Conservation (phyloP, 371 early-diverging fungal genomes). For the Umbelopsis sp. region DNA sequence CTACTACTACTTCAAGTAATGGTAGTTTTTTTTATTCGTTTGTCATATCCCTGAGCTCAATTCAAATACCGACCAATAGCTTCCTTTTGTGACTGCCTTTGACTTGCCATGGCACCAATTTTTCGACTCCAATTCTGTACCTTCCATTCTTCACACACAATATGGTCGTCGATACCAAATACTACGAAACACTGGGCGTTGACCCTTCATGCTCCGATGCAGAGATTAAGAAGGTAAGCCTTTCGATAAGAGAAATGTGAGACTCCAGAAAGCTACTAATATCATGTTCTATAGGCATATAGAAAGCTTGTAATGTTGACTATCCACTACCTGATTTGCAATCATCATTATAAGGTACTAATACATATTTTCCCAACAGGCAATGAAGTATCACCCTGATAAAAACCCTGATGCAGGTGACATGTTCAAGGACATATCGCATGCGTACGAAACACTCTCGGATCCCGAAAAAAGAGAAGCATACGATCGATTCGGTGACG, state of each 20-base stretch:
- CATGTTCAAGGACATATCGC: slow-evolving; percentile 89
- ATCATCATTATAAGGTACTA: neutral
- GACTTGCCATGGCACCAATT: too few species aligned
- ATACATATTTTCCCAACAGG: slow-evolving; percentile 37
- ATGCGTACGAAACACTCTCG: slow-evolving; percentile 95
- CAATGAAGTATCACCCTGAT: slow-evolving; percentile 97
- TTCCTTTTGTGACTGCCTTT: too few species aligned
- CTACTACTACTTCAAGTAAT: too few species aligned
- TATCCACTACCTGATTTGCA: neutral
- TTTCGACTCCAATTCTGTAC: neutral
- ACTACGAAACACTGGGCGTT: slow-evolving; percentile 93
- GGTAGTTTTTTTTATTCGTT: too few species aligned
- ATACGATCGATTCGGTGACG: slow-evolving; percentile 91
- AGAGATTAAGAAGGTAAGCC: slow-evolving; percentile 81
- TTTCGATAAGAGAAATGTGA: neutral
- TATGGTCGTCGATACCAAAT: slow-evolving; percentile 84
- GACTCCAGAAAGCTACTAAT: neutral
- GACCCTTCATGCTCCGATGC: slow-evolving; percentile 74
- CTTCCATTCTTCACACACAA: slow-evolving; percentile 18
- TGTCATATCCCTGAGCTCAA: too few species aligned
- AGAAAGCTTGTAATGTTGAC: slow-evolving; percentile 69
- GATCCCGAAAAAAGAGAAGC: slow-evolving; percentile 84
- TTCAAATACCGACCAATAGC: too few species aligned
- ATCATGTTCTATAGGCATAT: slow-evolving; percentile 68
- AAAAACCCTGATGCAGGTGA: slow-evolving; percentile 66